Conservation (phyloP, 2,329 filamentous ascomycete species). For the Dactylellina parvicollis region DNA sequence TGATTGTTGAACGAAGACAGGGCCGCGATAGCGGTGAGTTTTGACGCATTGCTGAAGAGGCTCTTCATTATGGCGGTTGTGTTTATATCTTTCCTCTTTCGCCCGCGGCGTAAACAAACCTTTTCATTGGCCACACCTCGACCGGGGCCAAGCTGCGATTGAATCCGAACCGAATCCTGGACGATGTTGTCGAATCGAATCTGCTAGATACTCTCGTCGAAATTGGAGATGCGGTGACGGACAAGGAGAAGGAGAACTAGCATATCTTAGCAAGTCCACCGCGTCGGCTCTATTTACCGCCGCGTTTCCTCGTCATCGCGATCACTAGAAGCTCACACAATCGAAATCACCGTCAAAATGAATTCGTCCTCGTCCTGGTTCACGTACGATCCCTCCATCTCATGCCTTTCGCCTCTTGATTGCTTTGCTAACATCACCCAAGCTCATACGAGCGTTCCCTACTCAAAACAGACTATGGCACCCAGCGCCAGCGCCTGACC, state of each 20-base stretch:
- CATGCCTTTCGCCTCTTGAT: not conserved
- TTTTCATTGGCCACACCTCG: conserved; percentile 24
- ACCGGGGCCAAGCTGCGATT: not conserved
- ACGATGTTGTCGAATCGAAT: not conserved
- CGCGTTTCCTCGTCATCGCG: not conserved
- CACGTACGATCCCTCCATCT: conserved; percentile 65
- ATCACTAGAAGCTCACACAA: not conserved
- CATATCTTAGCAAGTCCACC: not conserved
- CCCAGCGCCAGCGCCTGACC: conserved; percentile 81
- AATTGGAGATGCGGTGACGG: not conserved
- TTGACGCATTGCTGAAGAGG: conserved; percentile 19
- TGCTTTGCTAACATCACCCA: not conserved
- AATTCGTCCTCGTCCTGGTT: conserved; percentile 91
- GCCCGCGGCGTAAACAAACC: conserved; percentile 45
- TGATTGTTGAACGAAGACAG: conserved; percentile 25
- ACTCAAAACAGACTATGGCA: conserved; percentile 82
- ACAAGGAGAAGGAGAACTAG: not conserved
- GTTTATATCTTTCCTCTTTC: conserved; percentile 46
- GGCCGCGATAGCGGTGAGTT: conserved; percentile 33
- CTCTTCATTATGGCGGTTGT: conserved; percentile 19
- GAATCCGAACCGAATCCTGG: not conserved
- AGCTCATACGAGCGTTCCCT: conserved; percentile 81
- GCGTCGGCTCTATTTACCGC: not conserved
- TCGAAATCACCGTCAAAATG: conserved; percentile 27
- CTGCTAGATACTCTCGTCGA: not conserved